Evolutionary conservation across 2,329 filamentous ascomycete genomes (phyloP).

Genomic region (Alternaria brassicae): DNA sequence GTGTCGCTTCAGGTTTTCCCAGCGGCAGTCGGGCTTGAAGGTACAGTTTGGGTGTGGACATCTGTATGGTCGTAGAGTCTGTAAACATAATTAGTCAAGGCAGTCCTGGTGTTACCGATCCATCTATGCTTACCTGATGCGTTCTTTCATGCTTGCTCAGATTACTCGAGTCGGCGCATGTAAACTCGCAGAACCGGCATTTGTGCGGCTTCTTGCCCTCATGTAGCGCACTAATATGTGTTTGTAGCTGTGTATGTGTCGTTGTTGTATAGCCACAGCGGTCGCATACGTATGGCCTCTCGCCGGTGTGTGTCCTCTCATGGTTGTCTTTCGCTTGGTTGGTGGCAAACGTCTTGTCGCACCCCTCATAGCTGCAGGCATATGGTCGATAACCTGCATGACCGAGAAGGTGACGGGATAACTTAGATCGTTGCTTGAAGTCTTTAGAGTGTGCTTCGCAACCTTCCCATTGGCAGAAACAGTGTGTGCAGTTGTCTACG

Average conservation of each 20-base stretch:
- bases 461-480: conserved; percentile 47
- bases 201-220: conserved; percentile 48
- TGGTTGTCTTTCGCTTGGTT: conserved; percentile 53
- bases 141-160: conserved; percentile 50
- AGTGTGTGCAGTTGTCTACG: conserved; percentile 45
- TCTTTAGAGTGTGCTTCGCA: conserved; percentile 47
- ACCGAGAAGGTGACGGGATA: conserved; percentile 47
- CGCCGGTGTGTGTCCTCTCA: conserved; percentile 48
- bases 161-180: conserved; percentile 48
- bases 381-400: conserved; percentile 50
- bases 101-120: background rate
- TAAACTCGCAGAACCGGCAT: conserved; percentile 50
- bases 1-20: conserved; percentile 51
- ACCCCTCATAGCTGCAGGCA: conserved; percentile 44
- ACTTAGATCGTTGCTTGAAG: conserved; percentile 51
- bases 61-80: conserved; percentile 47
- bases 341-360: conserved; percentile 50
- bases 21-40: conserved; percentile 49
- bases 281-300: conserved; percentile 47
- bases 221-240: conserved; percentile 48
- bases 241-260: conserved; percentile 50
- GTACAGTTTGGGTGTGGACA: conserved; percentile 49
- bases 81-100: background rate
- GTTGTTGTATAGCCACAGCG: conserved; percentile 49
- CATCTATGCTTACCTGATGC: conserved; percentile 35